A percentile compares a stretch with the other conserved stretches of the same genome.
Conservation (phyloP, 768 basidiomycete genomes). For the Kwoniella sp. region DNA sequence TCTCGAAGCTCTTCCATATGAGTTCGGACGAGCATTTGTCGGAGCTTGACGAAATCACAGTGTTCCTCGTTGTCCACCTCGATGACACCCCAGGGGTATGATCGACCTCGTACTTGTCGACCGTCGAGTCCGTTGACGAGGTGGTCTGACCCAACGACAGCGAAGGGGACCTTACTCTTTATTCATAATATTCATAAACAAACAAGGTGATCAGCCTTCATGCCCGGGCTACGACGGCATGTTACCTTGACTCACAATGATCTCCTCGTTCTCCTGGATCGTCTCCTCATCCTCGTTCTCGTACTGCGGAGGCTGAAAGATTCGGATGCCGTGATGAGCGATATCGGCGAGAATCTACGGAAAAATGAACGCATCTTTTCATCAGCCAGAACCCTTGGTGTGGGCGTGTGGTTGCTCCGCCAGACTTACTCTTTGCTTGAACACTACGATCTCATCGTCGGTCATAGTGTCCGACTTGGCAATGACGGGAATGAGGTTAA, state of each 20-base stretch:
- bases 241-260: constrained; percentile 58
- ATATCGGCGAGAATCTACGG: constrained; percentile 86
- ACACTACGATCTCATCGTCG: constrained; percentile 87
- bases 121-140: constrained; percentile 81
- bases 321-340: constrained; percentile 90
- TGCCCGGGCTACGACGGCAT: not conserved
- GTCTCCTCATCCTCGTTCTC: constrained; percentile 99
- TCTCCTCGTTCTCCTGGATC: constrained; percentile 94
- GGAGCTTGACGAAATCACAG: constrained; percentile 98
- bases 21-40: constrained; percentile 98
- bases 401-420: too few species aligned
- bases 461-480: constrained; percentile 98
- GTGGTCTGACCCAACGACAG: constrained; percentile 91
- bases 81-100: constrained; percentile 98
- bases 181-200: too few species aligned
- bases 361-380: constrained; percentile 8
- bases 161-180: constrained; percentile 97
- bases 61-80: constrained; percentile 99
- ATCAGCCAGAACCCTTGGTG: too few species aligned
- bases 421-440: constrained; percentile 78
- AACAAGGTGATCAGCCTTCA: not conserved
- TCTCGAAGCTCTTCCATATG: constrained; percentile 99
- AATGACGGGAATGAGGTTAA: constrained; percentile 97
- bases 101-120: constrained; percentile 87
- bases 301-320: constrained; percentile 96